Base-by-base conservation (phyloP, 768 basidiomycete species). In the Suillus paluster region DNA sequence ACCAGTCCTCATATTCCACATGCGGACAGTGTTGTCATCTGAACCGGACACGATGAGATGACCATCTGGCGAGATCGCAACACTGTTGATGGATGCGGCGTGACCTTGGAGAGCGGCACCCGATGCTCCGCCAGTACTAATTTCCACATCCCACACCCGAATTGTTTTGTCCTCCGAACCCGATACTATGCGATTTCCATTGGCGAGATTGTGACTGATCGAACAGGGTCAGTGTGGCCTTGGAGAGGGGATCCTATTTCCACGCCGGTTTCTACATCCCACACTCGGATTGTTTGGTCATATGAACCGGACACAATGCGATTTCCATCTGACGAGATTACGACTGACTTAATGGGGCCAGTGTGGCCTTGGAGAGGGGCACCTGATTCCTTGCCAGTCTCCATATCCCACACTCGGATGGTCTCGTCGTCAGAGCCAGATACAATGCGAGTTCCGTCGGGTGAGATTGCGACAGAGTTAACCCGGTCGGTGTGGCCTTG, bases 21-120 rank as follows among this genome's bases (percentile, higher is more conserved):
- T 3, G 3, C 50, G 50, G 8, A 53, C 27, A 2, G 36, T 36
- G 10, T 36, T 9, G 36, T 36, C 36, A 11, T 1, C 8, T 36
- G 36, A 36, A 0, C 75, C 75, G 0, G 74, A 75, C 10, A 70
- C 63, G 42, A 76, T 64, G 39, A 58, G 64, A 38, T n/a, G 62
- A 8, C 74, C 73, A 14, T 75, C 74, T 0, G 57, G 30, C 4
- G 71, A 71, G 54, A 75, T 74, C 0, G 70, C 66, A 12, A 75
- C 30, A 46, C 71, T 65, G 36, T 12, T 10, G 11, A 36, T 11
- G 10, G 30, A 30, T 3, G 30, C 27, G 30, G 25, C 34, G n/a
- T 58, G 57, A 7, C 57, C 45, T 33, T n/a, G 21, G 10, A 59
- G 10, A 15, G 42, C 21, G 4, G 21, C 36, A 34, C 9, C 7